Conservation (phyloP, 208 protist species). For the Wallacemonas rigidus region DNA sequence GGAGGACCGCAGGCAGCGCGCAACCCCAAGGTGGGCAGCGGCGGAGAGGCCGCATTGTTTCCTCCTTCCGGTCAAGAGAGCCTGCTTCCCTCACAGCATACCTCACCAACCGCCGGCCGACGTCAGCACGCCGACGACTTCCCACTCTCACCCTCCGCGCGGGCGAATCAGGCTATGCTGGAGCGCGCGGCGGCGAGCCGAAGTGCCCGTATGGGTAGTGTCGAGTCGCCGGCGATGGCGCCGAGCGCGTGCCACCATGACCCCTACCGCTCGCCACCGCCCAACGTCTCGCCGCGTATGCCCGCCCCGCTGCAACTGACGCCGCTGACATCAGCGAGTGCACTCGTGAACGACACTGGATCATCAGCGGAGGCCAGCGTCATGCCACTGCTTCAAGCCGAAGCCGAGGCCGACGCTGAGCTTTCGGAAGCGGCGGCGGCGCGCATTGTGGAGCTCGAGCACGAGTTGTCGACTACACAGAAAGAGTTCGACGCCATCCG, state of each 20-base stretch:
- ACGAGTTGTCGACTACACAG: constrained; percentile 25
- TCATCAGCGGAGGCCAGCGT: not conserved
- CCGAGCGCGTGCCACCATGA: not conserved
- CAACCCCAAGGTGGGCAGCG: not conserved
- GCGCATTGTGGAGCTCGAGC: constrained; percentile 35
- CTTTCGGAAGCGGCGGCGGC: constrained; percentile 23
- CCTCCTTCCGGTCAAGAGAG: constrained; percentile 14
- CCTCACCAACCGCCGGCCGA: not conserved
- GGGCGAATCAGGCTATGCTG: constrained; percentile 3
- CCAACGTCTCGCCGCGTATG: not conserved
- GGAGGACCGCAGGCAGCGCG: too few species aligned
- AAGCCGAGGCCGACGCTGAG: not conserved
- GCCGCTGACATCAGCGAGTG: not conserved
- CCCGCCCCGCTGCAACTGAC: not conserved
- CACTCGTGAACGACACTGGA: not conserved
- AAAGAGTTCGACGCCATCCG: constrained; percentile 33
- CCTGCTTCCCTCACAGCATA: constrained; percentile 5
- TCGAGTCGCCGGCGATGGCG: not conserved
- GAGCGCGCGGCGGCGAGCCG: not conserved
- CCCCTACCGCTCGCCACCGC: not conserved
- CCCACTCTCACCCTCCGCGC: not conserved
- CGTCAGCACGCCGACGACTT: not conserved
- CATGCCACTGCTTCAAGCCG: not conserved
- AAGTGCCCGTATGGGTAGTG: not conserved
- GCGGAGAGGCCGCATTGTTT: constrained; percentile 10